Evolutionary conservation across 768 basidiomycete genomes (phyloP).

Genomic region (Lactarius quietus): DNA sequence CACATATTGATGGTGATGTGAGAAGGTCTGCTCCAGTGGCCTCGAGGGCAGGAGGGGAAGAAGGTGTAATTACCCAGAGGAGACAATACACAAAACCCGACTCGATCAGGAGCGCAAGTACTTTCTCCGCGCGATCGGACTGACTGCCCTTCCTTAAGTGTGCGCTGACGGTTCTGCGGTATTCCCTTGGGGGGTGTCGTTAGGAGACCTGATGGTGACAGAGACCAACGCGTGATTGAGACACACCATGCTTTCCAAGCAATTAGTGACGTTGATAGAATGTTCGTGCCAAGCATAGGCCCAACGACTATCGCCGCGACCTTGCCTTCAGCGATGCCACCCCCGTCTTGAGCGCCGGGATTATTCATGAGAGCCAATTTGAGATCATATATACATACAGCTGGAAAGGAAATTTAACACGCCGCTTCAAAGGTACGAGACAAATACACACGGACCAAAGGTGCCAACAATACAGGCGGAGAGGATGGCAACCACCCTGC

Average conservation of each 20-base stretch:
- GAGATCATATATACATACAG: conserved; percentile 11
- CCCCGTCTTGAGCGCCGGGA: background rate
- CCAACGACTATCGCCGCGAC: conserved; percentile 14
- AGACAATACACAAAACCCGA: conserved; percentile 19
- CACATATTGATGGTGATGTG: background rate
- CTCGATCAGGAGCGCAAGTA: conserved; percentile 19
- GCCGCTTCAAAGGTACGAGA: background rate
- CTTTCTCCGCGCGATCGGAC: conserved; percentile 12
- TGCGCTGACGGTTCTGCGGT: conserved; percentile 4
- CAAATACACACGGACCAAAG: background rate
- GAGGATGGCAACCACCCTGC: conserved; percentile 16
- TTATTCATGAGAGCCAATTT: conserved; percentile 3
- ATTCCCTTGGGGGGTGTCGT: background rate
- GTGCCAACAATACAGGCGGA: conserved; percentile 11
- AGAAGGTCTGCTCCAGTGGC: background rate
- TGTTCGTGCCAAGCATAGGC: conserved; percentile 21
- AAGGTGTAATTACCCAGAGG: conserved; percentile 12
- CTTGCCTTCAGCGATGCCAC: background rate
- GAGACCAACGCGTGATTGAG: background rate
- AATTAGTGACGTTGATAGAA: conserved; percentile 15
- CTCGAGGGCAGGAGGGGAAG: background rate
- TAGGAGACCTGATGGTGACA: background rate
- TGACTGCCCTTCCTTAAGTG: conserved; percentile 12
- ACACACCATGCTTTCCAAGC: conserved; percentile 22
- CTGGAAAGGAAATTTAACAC: background rate